Evolutionary conservation across 1,139 yeast genomes (phyloP).

Genomic region (Scheffersomyces insectosa): DNA sequence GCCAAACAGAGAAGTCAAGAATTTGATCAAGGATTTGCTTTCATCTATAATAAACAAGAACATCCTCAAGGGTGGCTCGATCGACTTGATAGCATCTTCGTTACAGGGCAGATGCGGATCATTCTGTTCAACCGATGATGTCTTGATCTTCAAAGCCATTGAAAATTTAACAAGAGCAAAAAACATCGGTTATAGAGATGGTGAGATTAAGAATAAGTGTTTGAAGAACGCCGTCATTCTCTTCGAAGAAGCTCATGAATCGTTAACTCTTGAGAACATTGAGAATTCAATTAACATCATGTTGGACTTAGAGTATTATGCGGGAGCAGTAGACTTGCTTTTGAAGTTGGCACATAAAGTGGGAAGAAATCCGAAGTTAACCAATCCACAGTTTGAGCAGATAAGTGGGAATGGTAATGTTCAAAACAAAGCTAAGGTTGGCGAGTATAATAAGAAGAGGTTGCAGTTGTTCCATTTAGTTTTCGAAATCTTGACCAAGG

Average conservation of each 20-base stretch:
- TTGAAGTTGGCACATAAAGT: slow-evolving; percentile 72
- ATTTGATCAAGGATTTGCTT: slow-evolving; percentile 78
- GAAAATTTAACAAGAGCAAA: slow-evolving; percentile 89
- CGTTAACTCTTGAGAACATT: slow-evolving; percentile 75
- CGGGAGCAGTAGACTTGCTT: slow-evolving; percentile 85
- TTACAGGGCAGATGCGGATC: slow-evolving; percentile 93
- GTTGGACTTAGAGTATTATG: slow-evolving; percentile 73
- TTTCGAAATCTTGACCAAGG: slow-evolving; percentile 69
- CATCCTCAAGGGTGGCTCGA: slow-evolving; percentile 89
- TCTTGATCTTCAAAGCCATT: slow-evolving; percentile 88
- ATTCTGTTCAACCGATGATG: slow-evolving; percentile 93
- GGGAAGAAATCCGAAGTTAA: slow-evolving; percentile 34
- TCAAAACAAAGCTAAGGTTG: slow-evolving; percentile 7
- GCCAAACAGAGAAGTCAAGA: slow-evolving; percentile 60
- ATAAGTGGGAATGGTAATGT: slow-evolving; percentile 10
- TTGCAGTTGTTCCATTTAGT: slow-evolving; percentile 67
- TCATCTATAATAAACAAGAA: slow-evolving; percentile 87
- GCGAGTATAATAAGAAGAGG: slow-evolving; percentile 35
- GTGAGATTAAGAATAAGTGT: slow-evolving; percentile 68
- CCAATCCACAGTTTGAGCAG: slow-evolving; percentile 2
- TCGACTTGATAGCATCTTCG: slow-evolving; percentile 84
- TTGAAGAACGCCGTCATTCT: slow-evolving; percentile 73
- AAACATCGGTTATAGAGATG: slow-evolving; percentile 67
- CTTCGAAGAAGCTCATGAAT: slow-evolving; percentile 78
- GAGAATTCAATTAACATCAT: slow-evolving; percentile 79